Evolutionary conservation across 1,284 basidiomycete species (phyloP), one percentile per base, ranked within the genome.

Genomic region (Tetrapyrgos nigripes): DNA sequence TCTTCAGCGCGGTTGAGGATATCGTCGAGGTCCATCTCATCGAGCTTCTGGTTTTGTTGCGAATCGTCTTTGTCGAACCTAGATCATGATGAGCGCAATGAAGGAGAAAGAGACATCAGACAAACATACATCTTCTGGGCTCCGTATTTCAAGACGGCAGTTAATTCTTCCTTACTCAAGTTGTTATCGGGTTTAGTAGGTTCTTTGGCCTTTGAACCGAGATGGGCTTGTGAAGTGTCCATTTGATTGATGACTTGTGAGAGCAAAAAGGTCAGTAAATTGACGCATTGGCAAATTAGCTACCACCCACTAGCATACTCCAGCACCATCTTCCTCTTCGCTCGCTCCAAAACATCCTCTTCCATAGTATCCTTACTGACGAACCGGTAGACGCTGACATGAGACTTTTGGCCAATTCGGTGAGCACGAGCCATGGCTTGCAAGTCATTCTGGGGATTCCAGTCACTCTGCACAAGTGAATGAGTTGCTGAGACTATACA

Each of bases 361-460:
- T 99, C 97, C 83, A 99, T 96, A 14, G 97, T 99, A 71, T 98
- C 97, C 79, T 99, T 98, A 70, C 95, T 97, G 69, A 99, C 94
- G 71, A 99, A 92, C 44, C 97, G 91, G 77, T 98, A 99, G 51
- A 99, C 97, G 72, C 91, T 98, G 69, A 99, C 97, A 76, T 99
- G 97, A 54, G 92, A 93, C 77, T 98, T 98, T 77, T 99, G 93
- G 19, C 97, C 94, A 69, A 98, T 98, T 64, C 96, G 92, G 77
- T 98, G 96, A 1, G 96, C 96, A 61, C 96, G 91, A 56, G 97
- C 97, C 97, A 99, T 99, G 14, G 97, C 97, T 78, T 99, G 97
- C 61, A 99, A 77, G 73, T 99, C 97, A 76, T 98, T 98, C 76
- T 98, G 97, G 21, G 97, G 97, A 76, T 98, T 97, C 94, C 94